Evolutionary conservation across 176 grass and related monocot genomes (phyloP), one percentile per base, ranked within the genome.

Genomic region (Chrysopogon serrulatus): DNA sequence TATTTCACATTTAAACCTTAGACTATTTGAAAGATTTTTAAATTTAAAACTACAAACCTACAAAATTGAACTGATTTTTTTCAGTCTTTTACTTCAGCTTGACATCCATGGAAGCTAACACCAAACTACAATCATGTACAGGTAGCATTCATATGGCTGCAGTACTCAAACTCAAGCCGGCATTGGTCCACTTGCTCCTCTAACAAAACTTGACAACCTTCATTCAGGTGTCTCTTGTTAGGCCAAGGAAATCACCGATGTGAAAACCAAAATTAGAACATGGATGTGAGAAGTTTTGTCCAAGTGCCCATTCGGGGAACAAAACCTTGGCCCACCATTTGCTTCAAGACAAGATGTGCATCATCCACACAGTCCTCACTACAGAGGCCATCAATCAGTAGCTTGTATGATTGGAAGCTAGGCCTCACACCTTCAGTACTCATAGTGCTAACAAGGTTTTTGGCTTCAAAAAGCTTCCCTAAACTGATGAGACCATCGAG

Each of bases 251-350:
- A 73, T 30, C 65, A 66, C 14, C 0, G 4, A 53, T n/a, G 42
- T 65, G 43, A 77, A 68, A 42, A 65, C 66, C 70, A 39, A 53
- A 63, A 49, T 66, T 74, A 71, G 40, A 68, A 88, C 30, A 91
- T 68, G 24, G 74, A 90, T 83, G 70, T 83, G 19, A 94, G 42
- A 64, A 98, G 83, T 68, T 90, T 87, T 64, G 31, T 85, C 96
- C 96, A 98, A 18, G 91, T 95, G 36, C 96, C 91, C 86, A 90
- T 90, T 43, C 87, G 57, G 74, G 93, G 96, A 79, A 90, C 80
- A 80, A 98, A 95, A 79, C 89, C 91, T 65, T 94, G 96, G 31
- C 85, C 61, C 24, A 95, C 88, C 95, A 95, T 95, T 79, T 86
- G 83, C 73, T 90, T 91, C 87, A 95, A 81, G 59, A 95, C 85